A percentile compares a stretch with the other conserved stretches of the same genome.
Evolutionary conservation across 2,329 filamentous ascomycete genomes (phyloP).

Genomic region (Sporothrix dimorphospora): DNA sequence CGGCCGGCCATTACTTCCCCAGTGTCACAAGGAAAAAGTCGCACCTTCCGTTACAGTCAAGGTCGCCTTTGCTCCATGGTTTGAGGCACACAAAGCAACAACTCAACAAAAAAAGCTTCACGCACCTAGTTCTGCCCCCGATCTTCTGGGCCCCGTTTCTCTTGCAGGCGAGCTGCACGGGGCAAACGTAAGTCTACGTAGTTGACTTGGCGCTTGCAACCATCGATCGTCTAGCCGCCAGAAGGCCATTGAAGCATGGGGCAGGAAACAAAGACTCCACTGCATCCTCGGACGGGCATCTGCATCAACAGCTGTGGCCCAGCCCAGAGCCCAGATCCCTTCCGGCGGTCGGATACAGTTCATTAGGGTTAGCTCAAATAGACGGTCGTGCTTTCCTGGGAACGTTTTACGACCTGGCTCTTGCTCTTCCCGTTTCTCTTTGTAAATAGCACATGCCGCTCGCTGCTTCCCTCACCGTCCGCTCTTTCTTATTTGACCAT

Average conservation of each 20-base stretch:
- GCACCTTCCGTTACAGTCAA: conserved; percentile 15
- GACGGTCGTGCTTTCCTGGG: conserved; percentile 13
- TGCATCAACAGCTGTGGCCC: neutral
- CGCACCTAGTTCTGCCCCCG: conserved; percentile 5
- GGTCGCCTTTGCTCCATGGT: neutral
- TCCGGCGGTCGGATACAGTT: conserved; percentile 24
- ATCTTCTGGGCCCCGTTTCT: neutral
- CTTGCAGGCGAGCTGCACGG: conserved; percentile 6
- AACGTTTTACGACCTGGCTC: neutral
- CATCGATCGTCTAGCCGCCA: conserved; percentile 16
- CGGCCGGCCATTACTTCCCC: neutral
- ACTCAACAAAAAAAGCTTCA: conserved; percentile 23
- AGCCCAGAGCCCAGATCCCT: neutral
- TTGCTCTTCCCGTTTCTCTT: neutral
- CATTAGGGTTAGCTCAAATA: conserved; percentile 1
- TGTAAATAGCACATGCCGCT: conserved; percentile 7
- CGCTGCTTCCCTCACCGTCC: neutral
- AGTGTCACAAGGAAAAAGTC: conserved; percentile 14
- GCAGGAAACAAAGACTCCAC: neutral
- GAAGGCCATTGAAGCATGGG: neutral
- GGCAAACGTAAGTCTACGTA: neutral
- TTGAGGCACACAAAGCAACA: neutral
- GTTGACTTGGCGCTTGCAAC: conserved; percentile 17
- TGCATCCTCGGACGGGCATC: neutral
- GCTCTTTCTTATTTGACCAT: conserved; percentile 8